A percentile compares a stretch with the other conserved stretches of the same genome.
Evolutionary conservation across 441 rosid species (phyloP).

Genomic region (Erodium texanum): DNA sequence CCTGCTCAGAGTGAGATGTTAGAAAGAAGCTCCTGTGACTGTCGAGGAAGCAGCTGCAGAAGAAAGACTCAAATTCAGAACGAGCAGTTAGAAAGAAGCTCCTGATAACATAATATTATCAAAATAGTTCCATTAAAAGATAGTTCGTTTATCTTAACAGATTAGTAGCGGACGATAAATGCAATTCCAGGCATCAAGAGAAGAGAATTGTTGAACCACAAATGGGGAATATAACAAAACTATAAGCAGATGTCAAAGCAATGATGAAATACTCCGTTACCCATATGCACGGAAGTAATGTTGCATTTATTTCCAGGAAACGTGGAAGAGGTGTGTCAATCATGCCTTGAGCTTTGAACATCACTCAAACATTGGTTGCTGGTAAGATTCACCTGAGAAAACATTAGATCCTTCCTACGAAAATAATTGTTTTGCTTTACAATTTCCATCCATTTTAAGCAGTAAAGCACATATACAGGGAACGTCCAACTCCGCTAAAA

Average conservation of each 20-base stretch:
- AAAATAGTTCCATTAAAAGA: neutral
- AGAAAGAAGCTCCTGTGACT: too few species aligned
- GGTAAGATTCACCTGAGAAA: neutral
- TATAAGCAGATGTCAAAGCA: neutral
- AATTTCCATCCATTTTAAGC: neutral
- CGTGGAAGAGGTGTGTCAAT: neutral
- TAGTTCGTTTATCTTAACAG: constrained; percentile 1
- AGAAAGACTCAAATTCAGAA: neutral
- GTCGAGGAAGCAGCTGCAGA: neutral
- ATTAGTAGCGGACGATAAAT: too few species aligned
- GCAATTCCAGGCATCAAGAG: neutral
- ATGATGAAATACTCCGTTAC: neutral
- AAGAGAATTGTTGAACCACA: neutral
- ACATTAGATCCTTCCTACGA: neutral
- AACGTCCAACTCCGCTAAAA: neutral
- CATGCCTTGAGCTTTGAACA: neutral
- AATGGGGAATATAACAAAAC: neutral
- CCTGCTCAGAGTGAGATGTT: neutral
- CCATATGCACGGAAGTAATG: neutral
- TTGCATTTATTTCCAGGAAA: neutral
- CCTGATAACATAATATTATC: neutral
- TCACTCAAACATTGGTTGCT: neutral
- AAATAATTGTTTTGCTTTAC: neutral
- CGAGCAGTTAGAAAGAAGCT: neutral
- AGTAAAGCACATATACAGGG: neutral